phyloP scores from a whole-genome alignment of 768 basidiomycete species.

The Kwoniella shandongensis region DNA sequence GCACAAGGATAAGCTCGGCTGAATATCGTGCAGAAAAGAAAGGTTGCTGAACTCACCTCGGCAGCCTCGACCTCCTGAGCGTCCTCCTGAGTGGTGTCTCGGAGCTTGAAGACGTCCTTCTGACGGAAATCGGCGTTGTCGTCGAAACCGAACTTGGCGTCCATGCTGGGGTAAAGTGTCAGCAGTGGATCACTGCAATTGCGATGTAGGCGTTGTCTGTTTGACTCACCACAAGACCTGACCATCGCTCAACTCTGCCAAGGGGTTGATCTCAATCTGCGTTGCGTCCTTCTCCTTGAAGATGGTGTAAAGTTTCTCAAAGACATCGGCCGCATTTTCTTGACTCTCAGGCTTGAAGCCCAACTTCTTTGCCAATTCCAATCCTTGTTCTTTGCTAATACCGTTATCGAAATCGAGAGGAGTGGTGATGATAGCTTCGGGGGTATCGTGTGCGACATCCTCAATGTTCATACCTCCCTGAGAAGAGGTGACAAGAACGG shows the following conservation, averaged over 20 bases:
- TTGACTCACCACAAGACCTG: constrained; percentile 82
- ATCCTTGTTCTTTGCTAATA: constrained; percentile 68
- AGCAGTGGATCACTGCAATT: not conserved
- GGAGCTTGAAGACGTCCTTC: constrained; percentile 77
- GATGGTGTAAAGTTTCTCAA: constrained; percentile 89
- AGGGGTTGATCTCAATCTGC: constrained; percentile 98
- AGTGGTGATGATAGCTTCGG: constrained; percentile 89
- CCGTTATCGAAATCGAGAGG: constrained; percentile 84
- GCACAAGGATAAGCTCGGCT: not conserved
- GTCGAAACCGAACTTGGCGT: constrained; percentile 99
- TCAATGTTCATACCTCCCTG: constrained; percentile 99
- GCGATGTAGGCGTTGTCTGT: not conserved
- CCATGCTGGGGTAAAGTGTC: constrained; percentile 69
- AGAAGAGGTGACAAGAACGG: constrained; percentile 86
- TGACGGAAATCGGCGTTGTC: constrained; percentile 99
- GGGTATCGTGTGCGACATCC: constrained; percentile 95
- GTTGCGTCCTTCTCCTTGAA: constrained; percentile 99
- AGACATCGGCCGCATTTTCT: constrained; percentile 85
- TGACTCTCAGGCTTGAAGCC: constrained; percentile 78
- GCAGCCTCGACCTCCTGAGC: constrained; percentile 97
- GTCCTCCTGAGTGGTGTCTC: constrained; percentile 93
- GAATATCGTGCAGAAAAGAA: not conserved
- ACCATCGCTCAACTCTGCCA: constrained; percentile 89
- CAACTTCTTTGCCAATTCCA: constrained; percentile 79
- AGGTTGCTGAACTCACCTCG: constrained; percentile 56